Percentiles rank a stretch among this genome's conserved stretches.
Evolutionary conservation across 371 early-diverging fungal species (phyloP).

Genomic region (Mortierella sp.): DNA sequence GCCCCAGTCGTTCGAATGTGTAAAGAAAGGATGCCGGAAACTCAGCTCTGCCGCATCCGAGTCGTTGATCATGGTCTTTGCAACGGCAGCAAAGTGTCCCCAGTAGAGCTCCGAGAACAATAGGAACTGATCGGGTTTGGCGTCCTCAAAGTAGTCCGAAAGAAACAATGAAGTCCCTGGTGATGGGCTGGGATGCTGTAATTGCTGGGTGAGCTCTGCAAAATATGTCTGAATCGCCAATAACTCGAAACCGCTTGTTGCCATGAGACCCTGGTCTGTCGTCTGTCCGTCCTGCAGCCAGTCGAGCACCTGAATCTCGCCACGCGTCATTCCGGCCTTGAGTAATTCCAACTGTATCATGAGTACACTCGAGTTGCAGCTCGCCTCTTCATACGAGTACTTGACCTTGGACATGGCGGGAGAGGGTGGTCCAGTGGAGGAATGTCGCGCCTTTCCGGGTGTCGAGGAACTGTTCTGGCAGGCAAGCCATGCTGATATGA

Average conservation of each 20-base stretch:
- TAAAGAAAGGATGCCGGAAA: slow-evolving; percentile 13
- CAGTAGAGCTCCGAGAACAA: slow-evolving; percentile 42
- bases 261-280: slow-evolving; percentile 16
- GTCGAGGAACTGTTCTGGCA: background rate
- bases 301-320: slow-evolving; percentile 37
- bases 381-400: slow-evolving; percentile 48
- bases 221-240: slow-evolving; percentile 30
- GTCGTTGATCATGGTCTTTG: slow-evolving; percentile 50
- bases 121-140: slow-evolving; percentile 35
- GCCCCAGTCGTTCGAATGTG: background rate
- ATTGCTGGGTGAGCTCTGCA: slow-evolving; percentile 18
- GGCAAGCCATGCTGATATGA: slow-evolving; percentile 24
- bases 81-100: slow-evolving; percentile 50
- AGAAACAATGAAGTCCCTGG: slow-evolving; percentile 22
- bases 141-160: slow-evolving; percentile 41
- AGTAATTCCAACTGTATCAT: slow-evolving; percentile 41
- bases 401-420: slow-evolving; percentile 23
- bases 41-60: slow-evolving; percentile 3
- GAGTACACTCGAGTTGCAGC: slow-evolving; percentile 40
- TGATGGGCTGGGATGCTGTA: slow-evolving; percentile 6
- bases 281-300: slow-evolving; percentile 18
- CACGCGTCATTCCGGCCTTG: slow-evolving; percentile 34
- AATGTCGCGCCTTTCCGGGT: slow-evolving; percentile 1
- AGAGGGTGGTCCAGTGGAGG: background rate
- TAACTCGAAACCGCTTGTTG: slow-evolving; percentile 31